Base-by-base conservation (phyloP, 2,329 filamentous ascomycete genomes). In the Exophiala sp. region DNA sequence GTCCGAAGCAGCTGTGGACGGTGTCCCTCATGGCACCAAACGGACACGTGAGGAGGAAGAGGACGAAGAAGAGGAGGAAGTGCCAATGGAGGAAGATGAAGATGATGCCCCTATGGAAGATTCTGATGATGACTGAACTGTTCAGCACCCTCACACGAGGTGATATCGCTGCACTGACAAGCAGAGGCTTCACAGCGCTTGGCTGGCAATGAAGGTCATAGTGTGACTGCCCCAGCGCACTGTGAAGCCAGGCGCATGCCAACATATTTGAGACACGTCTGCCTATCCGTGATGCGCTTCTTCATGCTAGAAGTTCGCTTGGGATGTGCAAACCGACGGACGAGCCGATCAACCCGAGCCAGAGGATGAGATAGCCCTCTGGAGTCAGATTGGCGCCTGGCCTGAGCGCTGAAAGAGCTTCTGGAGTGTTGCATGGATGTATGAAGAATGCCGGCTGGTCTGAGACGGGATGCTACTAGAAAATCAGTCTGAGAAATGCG, bases 341-440 rank as follows among this genome's bases (percentile, higher is more conserved):
- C 47, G 83, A 83, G 55, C 91, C 92, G 41, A 95, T 83, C 54
- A 95, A 75, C n/a, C 91, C 91, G 58, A 96, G 78, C 91, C 92
- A 97, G 51, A 90, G 74, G 72, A 90, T 81, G 66, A 97, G 78
- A 75, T 97, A 97, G 64, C 85, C 78, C 65, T 85, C 69, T 5
- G 76, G 70, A 14, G 63, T 71, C 41, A 75, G 60, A n/a, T 65
- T 58, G 52, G 62, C 63, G 46, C 65, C 64, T 11, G 69, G 65
- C 63, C 80, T 73, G 65, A 90, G 84, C 47, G 75, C 76, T 62
- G 77, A 76, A 80, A 97, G 88, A 48, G 88, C 88, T 61, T 92
- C 87, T 52, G 87, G 88, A 7, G 94, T 88, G 68, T 89, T 83
- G 72, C 94, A 97, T 20, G 94, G 92, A 73, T 99, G 94, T 63